These are phyloP conservation scores for Chytriomyces sp. DNA, from an alignment of 192 early-diverging fungal genomes.

Conservation along the genomic window DNA sequence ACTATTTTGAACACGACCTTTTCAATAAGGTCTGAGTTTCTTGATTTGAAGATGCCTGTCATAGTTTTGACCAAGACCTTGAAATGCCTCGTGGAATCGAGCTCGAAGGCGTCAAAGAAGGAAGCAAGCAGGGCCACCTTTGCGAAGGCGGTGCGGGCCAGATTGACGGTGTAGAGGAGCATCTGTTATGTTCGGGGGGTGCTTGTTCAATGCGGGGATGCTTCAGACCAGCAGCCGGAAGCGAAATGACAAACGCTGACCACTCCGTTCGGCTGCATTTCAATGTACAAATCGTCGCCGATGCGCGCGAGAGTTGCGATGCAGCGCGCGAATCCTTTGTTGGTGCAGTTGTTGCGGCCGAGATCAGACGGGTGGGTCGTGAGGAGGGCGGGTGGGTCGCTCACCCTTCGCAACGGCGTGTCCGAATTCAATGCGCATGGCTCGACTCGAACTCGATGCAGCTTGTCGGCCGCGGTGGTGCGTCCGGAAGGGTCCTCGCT, in stretches of 20 bases:
- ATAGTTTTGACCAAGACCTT: slow-evolving; percentile 40
- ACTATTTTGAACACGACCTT: slow-evolving; percentile 1
- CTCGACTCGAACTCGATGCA: too few species aligned
- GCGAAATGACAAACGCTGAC: not conserved
- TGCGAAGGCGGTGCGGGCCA: slow-evolving; percentile 67
- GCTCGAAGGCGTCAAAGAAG: slow-evolving; percentile 70
- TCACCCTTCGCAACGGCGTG: slow-evolving; percentile 6
- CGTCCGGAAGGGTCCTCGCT: not conserved
- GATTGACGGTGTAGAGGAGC: slow-evolving; percentile 63
- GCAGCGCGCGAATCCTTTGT: slow-evolving; percentile 3
- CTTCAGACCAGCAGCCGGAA: not conserved
- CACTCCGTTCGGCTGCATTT: slow-evolving; percentile 46
- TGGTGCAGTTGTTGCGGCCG: not conserved
- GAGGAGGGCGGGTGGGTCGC: not conserved
- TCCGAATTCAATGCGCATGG: slow-evolving; percentile 2
- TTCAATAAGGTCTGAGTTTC: slow-evolving; percentile 31
- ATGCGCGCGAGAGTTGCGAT: slow-evolving; percentile 32
- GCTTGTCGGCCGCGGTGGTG: too few species aligned
- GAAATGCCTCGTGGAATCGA: slow-evolving; percentile 26
- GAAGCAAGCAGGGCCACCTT: slow-evolving; percentile 55
- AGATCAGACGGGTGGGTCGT: not conserved
- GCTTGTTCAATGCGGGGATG: not conserved
- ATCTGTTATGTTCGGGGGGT: slow-evolving; percentile 14
- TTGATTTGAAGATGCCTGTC: slow-evolving; percentile 38
- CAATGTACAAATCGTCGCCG: slow-evolving; percentile 65